These are phyloP conservation scores for Hippophae rhamnoides DNA, from an alignment of 306 rosid genomes.

Conservation along the genomic window DNA sequence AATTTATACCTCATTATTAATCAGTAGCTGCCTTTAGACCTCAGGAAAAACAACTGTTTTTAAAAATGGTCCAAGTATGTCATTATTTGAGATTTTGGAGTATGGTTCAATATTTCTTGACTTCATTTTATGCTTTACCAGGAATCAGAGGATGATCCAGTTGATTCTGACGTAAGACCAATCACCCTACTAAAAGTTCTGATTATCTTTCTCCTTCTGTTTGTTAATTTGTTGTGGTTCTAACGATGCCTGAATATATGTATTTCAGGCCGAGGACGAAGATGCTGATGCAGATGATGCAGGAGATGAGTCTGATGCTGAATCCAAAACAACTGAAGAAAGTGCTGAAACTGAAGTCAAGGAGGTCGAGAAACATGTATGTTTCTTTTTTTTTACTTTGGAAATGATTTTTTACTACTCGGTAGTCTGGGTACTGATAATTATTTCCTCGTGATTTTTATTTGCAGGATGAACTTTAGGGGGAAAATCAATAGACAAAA, in stretches of 20 bases:
- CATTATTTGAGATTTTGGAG: not conserved
- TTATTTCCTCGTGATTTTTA: not conserved
- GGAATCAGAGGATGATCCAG: conserved; percentile 79
- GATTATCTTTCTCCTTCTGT: not conserved
- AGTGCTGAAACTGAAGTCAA: conserved; percentile 21
- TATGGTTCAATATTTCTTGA: conserved; percentile 13
- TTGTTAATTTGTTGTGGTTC: conserved; percentile 2
- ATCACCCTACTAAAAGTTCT: not conserved
- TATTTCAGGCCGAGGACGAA: conserved; percentile 67
- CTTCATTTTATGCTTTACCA: conserved; percentile 21
- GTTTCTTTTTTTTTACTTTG: not conserved
- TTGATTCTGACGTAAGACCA: conserved; percentile 74
- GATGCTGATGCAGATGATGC: conserved; percentile 27
- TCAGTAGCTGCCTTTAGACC: no score
- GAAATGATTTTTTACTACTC: not conserved
- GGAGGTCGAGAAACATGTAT: conserved; percentile 45
- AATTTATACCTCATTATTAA: no score
- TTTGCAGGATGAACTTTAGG: conserved; percentile 85
- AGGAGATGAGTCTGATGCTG: conserved; percentile 42
- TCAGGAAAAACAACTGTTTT: no score
- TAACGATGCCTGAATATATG: conserved; percentile 6
- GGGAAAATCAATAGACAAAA: conserved; percentile 17
- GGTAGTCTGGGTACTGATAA: not conserved
- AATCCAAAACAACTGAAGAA: conserved; percentile 24
- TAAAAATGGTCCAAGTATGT: not conserved